Evolutionary conservation across 1,284 basidiomycete species (phyloP).

Genomic region (Tylopilus sp.): DNA sequence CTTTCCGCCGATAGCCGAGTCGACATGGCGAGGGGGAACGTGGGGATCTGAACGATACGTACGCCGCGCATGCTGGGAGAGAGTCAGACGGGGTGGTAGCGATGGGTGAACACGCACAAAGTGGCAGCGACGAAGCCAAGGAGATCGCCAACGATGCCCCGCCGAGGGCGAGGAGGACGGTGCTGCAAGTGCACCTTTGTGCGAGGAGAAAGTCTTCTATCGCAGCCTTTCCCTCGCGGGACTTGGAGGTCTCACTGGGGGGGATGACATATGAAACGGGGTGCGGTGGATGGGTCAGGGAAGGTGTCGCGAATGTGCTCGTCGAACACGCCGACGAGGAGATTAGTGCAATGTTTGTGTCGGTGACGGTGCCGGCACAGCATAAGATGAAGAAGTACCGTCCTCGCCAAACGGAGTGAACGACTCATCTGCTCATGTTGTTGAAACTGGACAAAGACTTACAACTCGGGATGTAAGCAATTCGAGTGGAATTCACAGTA

Average conservation of each 20-base stretch:
- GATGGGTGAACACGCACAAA: constrained; percentile 61
- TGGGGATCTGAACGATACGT: constrained; percentile 96
- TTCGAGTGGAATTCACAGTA: no score
- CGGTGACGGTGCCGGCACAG: no score
- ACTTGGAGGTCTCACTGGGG: constrained; percentile 93
- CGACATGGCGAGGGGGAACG: constrained; percentile 96
- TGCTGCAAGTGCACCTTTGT: constrained; percentile 90
- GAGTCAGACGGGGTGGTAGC: background rate
- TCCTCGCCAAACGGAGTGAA: no score
- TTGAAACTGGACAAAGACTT: no score
- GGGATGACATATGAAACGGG: constrained; percentile 83
- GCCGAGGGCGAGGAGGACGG: constrained; percentile 89
- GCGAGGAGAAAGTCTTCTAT: constrained; percentile 93
- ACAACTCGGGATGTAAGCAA: no score
- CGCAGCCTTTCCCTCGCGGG: constrained; percentile 85
- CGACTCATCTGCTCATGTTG: no score
- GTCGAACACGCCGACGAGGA: constrained; percentile 74
- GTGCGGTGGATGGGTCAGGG: constrained; percentile 35
- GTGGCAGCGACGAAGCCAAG: constrained; percentile 97
- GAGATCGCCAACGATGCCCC: constrained; percentile 97
- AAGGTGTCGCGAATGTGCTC: constrained; percentile 34
- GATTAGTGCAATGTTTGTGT: constrained; percentile 81
- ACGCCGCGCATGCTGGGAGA: no score
- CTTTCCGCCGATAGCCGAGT: constrained; percentile 96
- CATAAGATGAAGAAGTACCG: no score